phyloP scores from a whole-genome alignment of 2,329 filamentous ascomycete species.

The Nemania sp. region DNA sequence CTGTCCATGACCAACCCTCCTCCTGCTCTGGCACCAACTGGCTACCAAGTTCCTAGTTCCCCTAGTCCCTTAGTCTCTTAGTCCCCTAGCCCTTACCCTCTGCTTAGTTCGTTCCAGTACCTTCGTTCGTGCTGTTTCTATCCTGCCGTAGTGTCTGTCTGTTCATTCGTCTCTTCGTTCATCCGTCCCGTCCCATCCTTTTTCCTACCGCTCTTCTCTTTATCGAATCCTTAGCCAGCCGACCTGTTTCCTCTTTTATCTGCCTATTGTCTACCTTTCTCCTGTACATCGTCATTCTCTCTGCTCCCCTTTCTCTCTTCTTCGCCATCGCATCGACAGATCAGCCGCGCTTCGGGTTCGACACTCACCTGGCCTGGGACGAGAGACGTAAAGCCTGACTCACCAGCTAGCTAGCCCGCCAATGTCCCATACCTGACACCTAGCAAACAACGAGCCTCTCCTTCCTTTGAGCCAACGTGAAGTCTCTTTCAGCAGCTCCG shows the following conservation, averaged over 20 bases:
- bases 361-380: constrained; percentile 34
- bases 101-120: constrained; percentile 26
- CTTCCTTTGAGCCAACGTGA: constrained; percentile 37
- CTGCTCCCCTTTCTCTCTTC: constrained; percentile 36
- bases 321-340: constrained; percentile 30
- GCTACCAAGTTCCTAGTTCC: too few relatives aligned
- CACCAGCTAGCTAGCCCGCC: constrained; percentile 30
- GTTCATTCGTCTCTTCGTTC: constrained; percentile 19
- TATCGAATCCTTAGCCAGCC: constrained; percentile 36
- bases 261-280: constrained; percentile 36
- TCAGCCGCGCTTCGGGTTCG: constrained; percentile 35
- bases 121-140: constrained; percentile 15
- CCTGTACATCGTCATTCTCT: constrained; percentile 43
- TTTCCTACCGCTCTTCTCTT: constrained; percentile 38
- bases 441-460: constrained; percentile 27
- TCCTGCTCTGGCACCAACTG: constrained; percentile 22
- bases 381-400: constrained; percentile 34
- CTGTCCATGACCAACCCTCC: constrained; percentile 35
- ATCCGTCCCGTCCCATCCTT: constrained; percentile 34
- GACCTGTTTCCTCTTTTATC: constrained; percentile 30
- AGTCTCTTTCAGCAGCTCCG: constrained; percentile 36
- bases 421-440: constrained; percentile 34
- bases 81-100: not conserved
- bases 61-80: not conserved
- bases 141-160: not conserved